A percentile compares a stretch with the other conserved stretches of the same genome.
phyloP scores from a whole-genome alignment of 1,284 basidiomycete species.

The Irpex sp. region DNA sequence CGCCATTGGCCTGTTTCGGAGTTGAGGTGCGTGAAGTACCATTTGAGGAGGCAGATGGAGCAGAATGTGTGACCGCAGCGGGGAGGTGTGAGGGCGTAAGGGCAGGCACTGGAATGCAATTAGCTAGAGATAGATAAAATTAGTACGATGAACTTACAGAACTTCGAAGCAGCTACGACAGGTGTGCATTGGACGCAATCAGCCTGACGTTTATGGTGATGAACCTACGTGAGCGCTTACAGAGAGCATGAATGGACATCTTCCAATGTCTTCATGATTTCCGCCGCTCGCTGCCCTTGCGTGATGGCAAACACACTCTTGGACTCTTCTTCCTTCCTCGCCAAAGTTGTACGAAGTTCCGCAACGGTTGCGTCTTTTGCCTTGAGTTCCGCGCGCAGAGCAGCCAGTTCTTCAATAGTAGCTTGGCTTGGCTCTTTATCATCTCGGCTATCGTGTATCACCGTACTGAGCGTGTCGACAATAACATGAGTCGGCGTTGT shows the following conservation, averaged over 20 bases:
- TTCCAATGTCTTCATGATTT: constrained; percentile 3
- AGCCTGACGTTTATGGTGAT: neutral
- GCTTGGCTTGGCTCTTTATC: no score
- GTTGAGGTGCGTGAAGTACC: constrained; percentile 64
- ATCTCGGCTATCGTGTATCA: no score
- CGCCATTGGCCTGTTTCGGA: constrained; percentile 61
- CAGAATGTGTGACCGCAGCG: constrained; percentile 66
- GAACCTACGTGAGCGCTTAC: constrained; percentile 1
- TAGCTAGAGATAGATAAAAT: neutral
- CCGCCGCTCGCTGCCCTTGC: constrained; percentile 1
- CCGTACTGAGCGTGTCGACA: no score
- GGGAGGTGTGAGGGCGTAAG: constrained; percentile 51
- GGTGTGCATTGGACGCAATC: neutral
- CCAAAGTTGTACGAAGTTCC: neutral
- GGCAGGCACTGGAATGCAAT: constrained; percentile 41
- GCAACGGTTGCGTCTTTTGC: neutral
- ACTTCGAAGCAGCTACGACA: constrained; percentile 35
- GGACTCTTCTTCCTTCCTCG: neutral
- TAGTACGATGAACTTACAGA: constrained; percentile 27
- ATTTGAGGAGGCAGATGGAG: constrained; percentile 58
- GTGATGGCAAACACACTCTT: neutral
- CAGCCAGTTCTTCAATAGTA: neutral
- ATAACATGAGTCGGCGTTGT: no score
- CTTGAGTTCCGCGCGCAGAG: neutral
- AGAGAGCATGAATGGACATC: constrained; percentile 8